Conservation (phyloP, 106 monocot species). For the Dioscorea zingiberensis region DNA sequence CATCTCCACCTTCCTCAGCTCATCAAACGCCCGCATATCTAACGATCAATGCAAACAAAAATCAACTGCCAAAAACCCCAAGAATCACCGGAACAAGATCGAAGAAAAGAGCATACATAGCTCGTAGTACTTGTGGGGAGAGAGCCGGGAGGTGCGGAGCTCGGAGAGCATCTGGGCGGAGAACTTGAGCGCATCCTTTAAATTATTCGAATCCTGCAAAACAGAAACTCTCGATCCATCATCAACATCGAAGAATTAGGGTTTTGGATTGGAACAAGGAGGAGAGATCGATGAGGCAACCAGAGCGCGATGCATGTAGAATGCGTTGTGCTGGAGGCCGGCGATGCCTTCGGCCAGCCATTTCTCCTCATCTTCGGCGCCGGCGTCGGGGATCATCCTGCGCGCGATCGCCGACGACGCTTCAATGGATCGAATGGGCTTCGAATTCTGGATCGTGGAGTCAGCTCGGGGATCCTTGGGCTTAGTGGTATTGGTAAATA, state of each 20-base stretch:
- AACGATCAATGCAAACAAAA: neutral
- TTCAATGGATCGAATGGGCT: too few relatives aligned
- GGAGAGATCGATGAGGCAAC: slow-evolving; percentile 26
- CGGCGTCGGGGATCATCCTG: slow-evolving; percentile 41
- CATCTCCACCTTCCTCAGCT: slow-evolving; percentile 92
- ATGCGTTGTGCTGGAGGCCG: slow-evolving; percentile 95
- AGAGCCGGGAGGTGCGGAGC: slow-evolving; percentile 81
- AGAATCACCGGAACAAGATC: too few relatives aligned
- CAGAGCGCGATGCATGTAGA: slow-evolving; percentile 94
- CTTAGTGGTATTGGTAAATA: too few relatives aligned
- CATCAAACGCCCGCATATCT: slow-evolving; percentile 99
- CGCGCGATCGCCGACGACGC: neutral
- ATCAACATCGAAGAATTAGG: neutral
- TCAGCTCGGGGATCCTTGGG: too few relatives aligned
- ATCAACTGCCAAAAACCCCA: too few relatives aligned
- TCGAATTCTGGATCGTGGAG: too few relatives aligned
- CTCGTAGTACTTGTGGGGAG: slow-evolving; percentile 95
- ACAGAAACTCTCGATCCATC: neutral
- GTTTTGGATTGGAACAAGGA: neutral
- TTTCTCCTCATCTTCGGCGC: slow-evolving; percentile 94
- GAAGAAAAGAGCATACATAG: slow-evolving; percentile 45
- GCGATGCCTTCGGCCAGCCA: slow-evolving; percentile 98
- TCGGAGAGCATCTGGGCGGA: slow-evolving; percentile 99
- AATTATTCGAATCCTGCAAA: slow-evolving; percentile 75
- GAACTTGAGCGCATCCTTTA: slow-evolving; percentile 92